Conservation (phyloP, 164 flowering plant genomes). For the Malania oleifera region DNA sequence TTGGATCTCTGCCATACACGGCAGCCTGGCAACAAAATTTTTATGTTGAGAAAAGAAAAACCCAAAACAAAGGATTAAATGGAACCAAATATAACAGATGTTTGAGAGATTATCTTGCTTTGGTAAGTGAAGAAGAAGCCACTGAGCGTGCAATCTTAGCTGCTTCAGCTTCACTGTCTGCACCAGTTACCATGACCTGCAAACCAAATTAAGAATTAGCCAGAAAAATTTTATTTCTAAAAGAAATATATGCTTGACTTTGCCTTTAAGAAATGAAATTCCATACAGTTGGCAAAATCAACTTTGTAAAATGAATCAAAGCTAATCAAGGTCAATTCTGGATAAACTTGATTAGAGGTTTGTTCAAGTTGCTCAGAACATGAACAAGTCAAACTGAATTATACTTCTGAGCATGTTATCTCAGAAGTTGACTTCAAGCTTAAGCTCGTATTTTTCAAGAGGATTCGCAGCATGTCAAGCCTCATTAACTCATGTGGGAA, state of each 20-base stretch:
- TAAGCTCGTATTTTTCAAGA: too few species aligned
- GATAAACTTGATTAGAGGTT: too few species aligned
- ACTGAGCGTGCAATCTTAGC: conserved; percentile 92
- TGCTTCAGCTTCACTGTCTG: conserved; percentile 70
- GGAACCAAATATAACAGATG: background rate
- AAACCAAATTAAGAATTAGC: conserved; percentile 14
- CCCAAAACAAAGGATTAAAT: conserved; percentile 4
- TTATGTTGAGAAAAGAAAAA: conserved; percentile 1
- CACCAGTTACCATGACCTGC: conserved; percentile 82
- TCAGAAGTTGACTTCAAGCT: too few species aligned
- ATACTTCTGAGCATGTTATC: too few species aligned
- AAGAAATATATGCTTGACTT: background rate
- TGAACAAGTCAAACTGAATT: too few species aligned
- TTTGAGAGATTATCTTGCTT: conserved; percentile 38
- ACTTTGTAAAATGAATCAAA: too few species aligned
- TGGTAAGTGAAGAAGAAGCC: conserved; percentile 84
- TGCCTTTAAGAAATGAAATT: background rate
- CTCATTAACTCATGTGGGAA: too few species aligned
- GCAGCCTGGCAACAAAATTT: conserved; percentile 61
- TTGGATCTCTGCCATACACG: conserved; percentile 94
- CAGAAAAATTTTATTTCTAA: background rate
- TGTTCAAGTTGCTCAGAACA: too few species aligned
- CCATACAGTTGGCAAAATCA: background rate
- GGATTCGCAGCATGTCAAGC: too few species aligned
- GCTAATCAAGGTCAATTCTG: too few species aligned